Base-by-base conservation (phyloP, 2,329 filamentous ascomycete species). In the Aspergillus tamarii region DNA sequence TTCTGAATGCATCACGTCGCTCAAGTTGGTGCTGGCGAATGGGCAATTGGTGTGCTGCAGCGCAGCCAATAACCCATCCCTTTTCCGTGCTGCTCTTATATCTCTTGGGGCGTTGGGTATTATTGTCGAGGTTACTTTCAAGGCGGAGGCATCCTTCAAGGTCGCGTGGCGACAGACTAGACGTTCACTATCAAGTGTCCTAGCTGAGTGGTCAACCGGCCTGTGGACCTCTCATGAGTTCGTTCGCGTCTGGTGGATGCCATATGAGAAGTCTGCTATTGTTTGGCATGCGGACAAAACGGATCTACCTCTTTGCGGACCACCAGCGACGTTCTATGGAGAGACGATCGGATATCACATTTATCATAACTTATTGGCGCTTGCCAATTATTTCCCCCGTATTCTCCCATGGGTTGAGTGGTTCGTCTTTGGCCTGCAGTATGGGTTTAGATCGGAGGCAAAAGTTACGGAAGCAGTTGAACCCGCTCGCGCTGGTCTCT, bases 381-480 rank as follows among this genome's bases (percentile, higher is more conserved):
- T 95, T 11, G 88, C 90, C 2, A 91, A 94, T 65, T 92, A 88
- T 71, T 77, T 94, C 21, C 95, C 95, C 1, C 85, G 87, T 53
- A 85, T 96, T 61, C 83, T 97, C 7, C 95, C 94, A 0, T 92
- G 89, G 87, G 87, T 98, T 39, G 95, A 99, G 79, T 95, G 93
- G 91, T 94, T 97, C 76, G 91, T 98, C 61, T 97, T 97, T 72
- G 93, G 94, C 70, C 93, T 98, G 91, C 94, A 98, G 78, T 98
- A 97, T 76, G 94, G 94, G 58, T 97, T 97, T 84, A 83, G 83
- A 41, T 70, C 77, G 39, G 87, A 92, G 65, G 88, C 88, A 57
- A 85, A 84, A 3, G 84, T 85, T 59, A 90, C 88, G 46, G 84
- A 85, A n/a, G 94, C 91, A 7, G 87, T 97, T 21, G 91, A 97